Conservation (phyloP, 306 rosid species). For the Cajanus cajan region DNA sequence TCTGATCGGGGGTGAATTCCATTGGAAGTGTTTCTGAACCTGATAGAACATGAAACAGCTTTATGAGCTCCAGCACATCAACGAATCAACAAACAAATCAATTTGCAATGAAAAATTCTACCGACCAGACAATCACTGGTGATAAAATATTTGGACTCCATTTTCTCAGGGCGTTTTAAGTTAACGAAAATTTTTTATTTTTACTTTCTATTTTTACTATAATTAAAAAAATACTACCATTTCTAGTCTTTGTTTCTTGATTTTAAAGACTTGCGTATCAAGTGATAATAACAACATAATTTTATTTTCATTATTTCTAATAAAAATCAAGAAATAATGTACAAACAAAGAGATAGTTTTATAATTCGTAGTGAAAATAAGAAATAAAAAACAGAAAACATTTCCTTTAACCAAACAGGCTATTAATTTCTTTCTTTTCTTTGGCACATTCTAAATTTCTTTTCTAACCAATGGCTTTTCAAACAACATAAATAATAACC, state of each 20-base stretch:
- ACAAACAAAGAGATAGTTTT: too few relatives aligned
- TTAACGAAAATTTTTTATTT: background rate
- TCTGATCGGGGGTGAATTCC: slow-evolving; percentile 86
- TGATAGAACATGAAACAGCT: slow-evolving; percentile 37
- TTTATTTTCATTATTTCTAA: background rate
- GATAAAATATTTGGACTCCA: background rate
- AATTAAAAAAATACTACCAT: background rate
- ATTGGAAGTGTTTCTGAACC: slow-evolving; percentile 93
- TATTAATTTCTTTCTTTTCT: background rate
- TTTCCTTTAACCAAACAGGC: background rate
- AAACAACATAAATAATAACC: background rate
- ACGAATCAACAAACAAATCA: slow-evolving; percentile 7
- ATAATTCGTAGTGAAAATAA: background rate
- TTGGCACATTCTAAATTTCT: background rate
- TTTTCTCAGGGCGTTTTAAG: background rate
- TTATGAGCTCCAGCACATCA: slow-evolving; percentile 9
- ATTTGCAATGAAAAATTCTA: slow-evolving; percentile 24
- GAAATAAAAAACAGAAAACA: background rate
- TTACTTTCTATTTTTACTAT: background rate
- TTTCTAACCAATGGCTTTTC: background rate
- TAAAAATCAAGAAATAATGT: background rate
- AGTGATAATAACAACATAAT: background rate
- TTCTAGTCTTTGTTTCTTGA: background rate
- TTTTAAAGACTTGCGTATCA: too few relatives aligned
- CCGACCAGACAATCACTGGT: background rate